These are phyloP conservation scores for Tillandsia fasciculata DNA, from an alignment of 176 grass and related monocot genomes.

Conservation along the genomic window DNA sequence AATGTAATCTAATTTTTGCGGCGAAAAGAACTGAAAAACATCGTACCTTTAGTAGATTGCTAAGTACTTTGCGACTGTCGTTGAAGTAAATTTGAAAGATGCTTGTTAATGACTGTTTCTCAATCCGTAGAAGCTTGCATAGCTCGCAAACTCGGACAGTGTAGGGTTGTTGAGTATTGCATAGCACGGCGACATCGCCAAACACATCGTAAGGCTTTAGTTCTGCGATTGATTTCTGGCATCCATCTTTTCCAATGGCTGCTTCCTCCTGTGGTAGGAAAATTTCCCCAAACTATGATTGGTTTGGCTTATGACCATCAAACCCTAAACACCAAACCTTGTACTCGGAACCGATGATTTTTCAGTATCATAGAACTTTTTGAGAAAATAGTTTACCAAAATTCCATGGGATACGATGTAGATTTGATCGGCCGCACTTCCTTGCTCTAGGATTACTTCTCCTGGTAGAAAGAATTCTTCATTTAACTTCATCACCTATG, in stretches of 20 bases:
- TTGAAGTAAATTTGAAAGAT: slow-evolving; percentile 72
- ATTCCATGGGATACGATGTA: slow-evolving; percentile 54
- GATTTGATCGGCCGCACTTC: slow-evolving; percentile 32
- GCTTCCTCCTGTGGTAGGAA: slow-evolving; percentile 42
- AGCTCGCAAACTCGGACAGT: slow-evolving; percentile 63
- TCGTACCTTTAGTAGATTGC: slow-evolving; percentile 67
- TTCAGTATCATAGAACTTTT: background rate
- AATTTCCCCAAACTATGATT: too few relatives aligned
- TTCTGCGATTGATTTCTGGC: slow-evolving; percentile 48
- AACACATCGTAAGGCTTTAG: slow-evolving; percentile 53
- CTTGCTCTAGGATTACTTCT: slow-evolving; percentile 47
- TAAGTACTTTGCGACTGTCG: slow-evolving; percentile 58
- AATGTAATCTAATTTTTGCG: background rate
- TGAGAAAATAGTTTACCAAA: slow-evolving; percentile 38
- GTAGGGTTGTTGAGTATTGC: slow-evolving; percentile 60
- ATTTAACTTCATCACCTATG: slow-evolving; percentile 63
- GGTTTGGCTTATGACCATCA: too few relatives aligned
- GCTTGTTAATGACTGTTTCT: slow-evolving; percentile 67
- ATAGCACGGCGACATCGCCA: slow-evolving; percentile 56
- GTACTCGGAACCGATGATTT: too few relatives aligned
- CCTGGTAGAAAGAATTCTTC: slow-evolving; percentile 45
- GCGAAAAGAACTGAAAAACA: too few relatives aligned
- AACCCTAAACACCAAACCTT: too few relatives aligned
- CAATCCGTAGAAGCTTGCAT: slow-evolving; percentile 64
- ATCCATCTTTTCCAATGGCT: slow-evolving; percentile 25